Conservation (phyloP, 768 basidiomycete genomes). For the Kwoniella mangroviensis region DNA sequence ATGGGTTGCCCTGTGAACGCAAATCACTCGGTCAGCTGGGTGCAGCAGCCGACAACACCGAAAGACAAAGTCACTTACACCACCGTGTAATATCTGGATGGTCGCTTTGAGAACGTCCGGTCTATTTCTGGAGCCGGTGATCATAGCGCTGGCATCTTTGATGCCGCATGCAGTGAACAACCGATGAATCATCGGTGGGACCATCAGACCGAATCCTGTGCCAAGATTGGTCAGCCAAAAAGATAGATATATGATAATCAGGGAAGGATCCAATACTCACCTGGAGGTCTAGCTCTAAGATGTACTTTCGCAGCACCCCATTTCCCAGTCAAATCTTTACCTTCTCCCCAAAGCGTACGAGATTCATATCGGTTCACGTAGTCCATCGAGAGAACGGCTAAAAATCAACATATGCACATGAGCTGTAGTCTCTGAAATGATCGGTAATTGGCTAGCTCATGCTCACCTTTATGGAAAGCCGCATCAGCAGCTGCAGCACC, state of each 20-base stretch:
- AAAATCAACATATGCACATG: background rate
- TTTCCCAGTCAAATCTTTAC: slow-evolving; percentile 73
- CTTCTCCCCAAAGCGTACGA: slow-evolving; percentile 84
- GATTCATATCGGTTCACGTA: slow-evolving; percentile 90
- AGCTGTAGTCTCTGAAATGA: background rate
- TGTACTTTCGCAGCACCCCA: slow-evolving; percentile 80
- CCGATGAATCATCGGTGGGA: slow-evolving; percentile 82
- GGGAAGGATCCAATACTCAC: slow-evolving; percentile 39
- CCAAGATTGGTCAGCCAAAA: background rate
- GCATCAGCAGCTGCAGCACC: slow-evolving; percentile 45
- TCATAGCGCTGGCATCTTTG: slow-evolving; percentile 91
- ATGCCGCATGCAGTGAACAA: slow-evolving; percentile 92
- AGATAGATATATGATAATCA: background rate
- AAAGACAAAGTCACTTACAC: slow-evolving; percentile 62
- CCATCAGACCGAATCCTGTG: slow-evolving; percentile 86
- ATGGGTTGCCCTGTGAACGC: slow-evolving; percentile 44
- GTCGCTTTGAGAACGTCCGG: slow-evolving; percentile 84
- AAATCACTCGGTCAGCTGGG: background rate
- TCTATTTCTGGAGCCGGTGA: slow-evolving; percentile 88
- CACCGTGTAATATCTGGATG: slow-evolving; percentile 81
- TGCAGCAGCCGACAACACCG: background rate
- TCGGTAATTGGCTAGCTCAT: background rate
- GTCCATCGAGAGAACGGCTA: slow-evolving; percentile 69
- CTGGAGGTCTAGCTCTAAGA: slow-evolving; percentile 65
- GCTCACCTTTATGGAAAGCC: slow-evolving; percentile 52